Conservation (phyloP, 2,329 filamentous ascomycete species). For the Tolypocladium inflatum region DNA sequence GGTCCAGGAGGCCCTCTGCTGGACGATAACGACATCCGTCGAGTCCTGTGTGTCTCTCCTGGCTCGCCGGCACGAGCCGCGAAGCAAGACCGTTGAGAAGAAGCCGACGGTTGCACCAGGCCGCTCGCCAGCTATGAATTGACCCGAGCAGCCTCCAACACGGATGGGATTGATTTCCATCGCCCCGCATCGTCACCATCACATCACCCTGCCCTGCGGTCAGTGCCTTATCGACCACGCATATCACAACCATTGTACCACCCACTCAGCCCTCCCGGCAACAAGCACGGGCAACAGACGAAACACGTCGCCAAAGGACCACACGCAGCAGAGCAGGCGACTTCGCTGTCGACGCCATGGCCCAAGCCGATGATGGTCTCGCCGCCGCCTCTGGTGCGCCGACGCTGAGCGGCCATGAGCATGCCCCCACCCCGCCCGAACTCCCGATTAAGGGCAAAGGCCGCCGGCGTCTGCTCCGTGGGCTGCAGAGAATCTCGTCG, state of each 20-base stretch:
- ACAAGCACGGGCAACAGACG: not conserved
- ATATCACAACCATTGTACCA: not conserved
- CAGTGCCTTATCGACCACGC: not conserved
- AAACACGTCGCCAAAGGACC: not conserved
- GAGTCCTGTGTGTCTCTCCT: not conserved
- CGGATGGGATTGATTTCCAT: not conserved
- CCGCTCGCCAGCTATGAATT: not conserved
- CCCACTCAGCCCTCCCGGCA: not conserved
- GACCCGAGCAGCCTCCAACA: not conserved
- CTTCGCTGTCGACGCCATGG: slow-evolving; percentile 1
- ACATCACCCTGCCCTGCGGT: not conserved
- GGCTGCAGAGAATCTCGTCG: slow-evolving; percentile 73
- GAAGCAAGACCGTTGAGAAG: not conserved
- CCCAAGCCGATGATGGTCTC: not conserved
- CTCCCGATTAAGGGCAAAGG: slow-evolving; percentile 48
- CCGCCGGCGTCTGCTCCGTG: slow-evolving; percentile 60
- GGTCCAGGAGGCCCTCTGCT: not conserved
- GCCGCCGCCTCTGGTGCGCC: slow-evolving; percentile 12
- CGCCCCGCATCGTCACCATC: slow-evolving; percentile 2
- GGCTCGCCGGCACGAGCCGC: not conserved
- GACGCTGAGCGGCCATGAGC: slow-evolving; percentile 14
- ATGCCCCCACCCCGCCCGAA: slow-evolving; percentile 12
- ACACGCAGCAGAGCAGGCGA: not conserved
- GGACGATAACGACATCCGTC: not conserved
- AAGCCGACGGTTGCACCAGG: not conserved